Evolutionary conservation across 2,329 filamentous ascomycete species (phyloP), one percentile per base, ranked within the genome.

Genomic region (Pyricularia pennisetigena): DNA sequence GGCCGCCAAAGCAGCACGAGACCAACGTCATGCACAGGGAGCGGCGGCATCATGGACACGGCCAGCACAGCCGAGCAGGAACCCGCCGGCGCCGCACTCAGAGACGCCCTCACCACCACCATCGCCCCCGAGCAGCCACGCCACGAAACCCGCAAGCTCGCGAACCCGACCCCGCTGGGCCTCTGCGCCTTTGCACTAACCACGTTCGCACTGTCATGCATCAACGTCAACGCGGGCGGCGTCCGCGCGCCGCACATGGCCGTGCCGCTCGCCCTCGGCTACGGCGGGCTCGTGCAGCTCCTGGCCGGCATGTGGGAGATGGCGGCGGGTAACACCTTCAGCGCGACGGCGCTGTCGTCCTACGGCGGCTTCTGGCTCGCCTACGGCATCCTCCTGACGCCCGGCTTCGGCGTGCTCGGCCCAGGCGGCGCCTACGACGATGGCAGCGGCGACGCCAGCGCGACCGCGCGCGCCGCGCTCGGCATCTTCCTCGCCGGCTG

Each of bases 301-400:
- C 81, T 92, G 26, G 90, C 91, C 72, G 92, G 92, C 81, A 95
- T 94, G 92, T 95, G 92, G 92, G 91, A 94, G 81, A 92, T 94
- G 86, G 90, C 91, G 49, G 84, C 92, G n/a, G 91, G 91, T 69
- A 94, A 94, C 83, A 94, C 92, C 12, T 94, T 94, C 72, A 91
- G 91, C 83, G 91, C 90, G 67, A 94, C 91, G 28, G 90, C 91
- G 24, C 81, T 94, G 69, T 91, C 90, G 10, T 94, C 91, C 0
- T 94, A 92, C 75, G 91, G 92, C 73, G 91, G 91, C 71, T 94
- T 94, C 84, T 94, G 92, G 92, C 86, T 94, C 74, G 82, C 85
- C 14, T 90, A 92, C 74, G 91, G 82, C 70, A 89, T 94, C 73
- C 83, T 94, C 68, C 79, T 91, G 70, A 92, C 90, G 2, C 91